These are phyloP conservation scores for Catharanthus roseus DNA, from an alignment of 257 asterid species.

Conservation along the genomic window DNA sequence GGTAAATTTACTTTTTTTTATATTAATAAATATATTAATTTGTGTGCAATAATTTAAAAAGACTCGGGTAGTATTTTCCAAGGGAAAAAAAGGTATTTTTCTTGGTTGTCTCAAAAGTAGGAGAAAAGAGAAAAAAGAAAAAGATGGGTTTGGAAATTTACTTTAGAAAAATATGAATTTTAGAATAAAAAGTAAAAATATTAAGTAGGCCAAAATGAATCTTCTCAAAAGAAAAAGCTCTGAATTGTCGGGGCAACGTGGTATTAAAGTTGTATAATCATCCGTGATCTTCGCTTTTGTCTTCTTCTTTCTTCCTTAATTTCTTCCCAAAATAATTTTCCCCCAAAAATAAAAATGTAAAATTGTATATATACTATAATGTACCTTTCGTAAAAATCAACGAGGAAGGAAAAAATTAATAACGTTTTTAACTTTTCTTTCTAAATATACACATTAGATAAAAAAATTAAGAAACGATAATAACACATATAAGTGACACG, in stretches of 20 bases:
- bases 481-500: too few relatives aligned
- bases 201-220: slow-evolving; percentile 25
- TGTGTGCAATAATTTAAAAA: too few relatives aligned
- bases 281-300: slow-evolving; percentile 25
- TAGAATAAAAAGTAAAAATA: background rate
- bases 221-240: slow-evolving; percentile 17
- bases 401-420: too few relatives aligned
- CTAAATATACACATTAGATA: too few relatives aligned
- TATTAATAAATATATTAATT: too few relatives aligned
- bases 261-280: slow-evolving; percentile 8
- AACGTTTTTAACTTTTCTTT: too few relatives aligned
- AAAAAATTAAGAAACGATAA: too few relatives aligned
- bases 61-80: too few relatives aligned
- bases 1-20: too few relatives aligned
- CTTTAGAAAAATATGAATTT: slow-evolving; percentile 9
- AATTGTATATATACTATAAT: slow-evolving; percentile 13
- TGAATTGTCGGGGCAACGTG: slow-evolving; percentile 35
- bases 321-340: slow-evolving; percentile 27
- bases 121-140: background rate
- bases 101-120: background rate
- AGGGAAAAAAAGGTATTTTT: too few relatives aligned
- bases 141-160: background rate
- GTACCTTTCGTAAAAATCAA: too few relatives aligned
- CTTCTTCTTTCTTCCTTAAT: slow-evolving; percentile 13
- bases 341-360: slow-evolving; percentile 25